Percentiles rank a stretch among this genome's conserved stretches.
These are phyloP conservation scores for Malus hybrid DNA, from an alignment of 331 rosid genomes.

Conservation along the genomic window DNA sequence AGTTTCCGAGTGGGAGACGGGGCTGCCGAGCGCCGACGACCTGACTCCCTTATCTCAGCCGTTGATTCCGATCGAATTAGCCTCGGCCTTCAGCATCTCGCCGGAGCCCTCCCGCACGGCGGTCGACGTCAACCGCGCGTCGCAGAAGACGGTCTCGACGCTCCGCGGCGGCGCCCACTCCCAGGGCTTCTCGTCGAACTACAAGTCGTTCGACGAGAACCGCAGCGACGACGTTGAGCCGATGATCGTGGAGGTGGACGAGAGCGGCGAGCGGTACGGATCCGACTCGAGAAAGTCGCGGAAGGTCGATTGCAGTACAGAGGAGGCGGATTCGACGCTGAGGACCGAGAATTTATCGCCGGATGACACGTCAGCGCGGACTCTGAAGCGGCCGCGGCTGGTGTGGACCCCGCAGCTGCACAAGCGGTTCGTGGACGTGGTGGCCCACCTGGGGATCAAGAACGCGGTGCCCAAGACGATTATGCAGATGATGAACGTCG, in stretches of 20 bases:
- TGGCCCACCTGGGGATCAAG: slow-evolving; percentile 78
- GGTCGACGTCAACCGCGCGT: slow-evolving; percentile 73
- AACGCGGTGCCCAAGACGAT: slow-evolving; percentile 92
- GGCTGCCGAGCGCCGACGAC: slow-evolving; percentile 55
- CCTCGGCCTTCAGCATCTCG: slow-evolving; percentile 78
- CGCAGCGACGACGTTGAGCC: slow-evolving; percentile 16
- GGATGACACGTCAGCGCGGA: slow-evolving; percentile 36
- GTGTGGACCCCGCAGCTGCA: slow-evolving; percentile 96
- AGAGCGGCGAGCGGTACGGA: slow-evolving; percentile 30
- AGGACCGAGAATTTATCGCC: slow-evolving; percentile 22
- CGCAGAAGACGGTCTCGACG: slow-evolving; percentile 50
- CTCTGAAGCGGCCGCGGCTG: slow-evolving; percentile 65
- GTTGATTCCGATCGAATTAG: slow-evolving; percentile 68
- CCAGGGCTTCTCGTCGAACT: slow-evolving; percentile 44
- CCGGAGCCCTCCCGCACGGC: slow-evolving; percentile 54
- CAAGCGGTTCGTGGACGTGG: slow-evolving; percentile 90
- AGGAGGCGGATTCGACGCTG: slow-evolving; percentile 61
- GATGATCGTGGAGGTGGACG: slow-evolving; percentile 38
- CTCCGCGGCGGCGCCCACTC: slow-evolving; percentile 45
- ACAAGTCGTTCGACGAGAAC: slow-evolving; percentile 25
- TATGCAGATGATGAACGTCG: slow-evolving; percentile 95
- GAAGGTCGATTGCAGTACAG: slow-evolving; percentile 39
- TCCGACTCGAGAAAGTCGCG: slow-evolving; percentile 53
- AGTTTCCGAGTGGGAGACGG: slow-evolving; percentile 68
- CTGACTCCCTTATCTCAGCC: slow-evolving; percentile 69